Conservation (phyloP, 345 rosid genomes). For the Eucalyptus polyanthemos region DNA sequence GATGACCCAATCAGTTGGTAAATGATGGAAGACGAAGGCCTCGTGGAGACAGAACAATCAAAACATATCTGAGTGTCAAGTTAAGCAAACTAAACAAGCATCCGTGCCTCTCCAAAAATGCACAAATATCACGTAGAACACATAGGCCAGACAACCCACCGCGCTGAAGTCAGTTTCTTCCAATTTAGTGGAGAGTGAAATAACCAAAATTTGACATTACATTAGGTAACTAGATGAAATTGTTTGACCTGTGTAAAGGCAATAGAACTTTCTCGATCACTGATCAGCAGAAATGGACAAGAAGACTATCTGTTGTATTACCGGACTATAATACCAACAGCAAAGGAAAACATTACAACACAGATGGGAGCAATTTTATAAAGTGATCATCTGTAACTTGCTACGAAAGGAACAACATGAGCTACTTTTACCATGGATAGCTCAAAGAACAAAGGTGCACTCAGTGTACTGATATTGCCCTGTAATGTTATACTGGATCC, state of each 20-base stretch:
- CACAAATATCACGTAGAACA: not conserved
- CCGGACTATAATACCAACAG: not conserved
- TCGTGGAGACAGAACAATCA: not conserved
- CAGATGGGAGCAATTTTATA: not conserved
- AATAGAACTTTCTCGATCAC: not conserved
- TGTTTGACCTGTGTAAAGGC: not conserved
- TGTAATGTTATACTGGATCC: not conserved
- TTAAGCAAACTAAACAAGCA: not conserved
- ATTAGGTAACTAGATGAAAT: not conserved
- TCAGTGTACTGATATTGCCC: not conserved
- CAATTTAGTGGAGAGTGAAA: not conserved
- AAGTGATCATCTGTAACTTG: not conserved
- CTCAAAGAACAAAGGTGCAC: not conserved
- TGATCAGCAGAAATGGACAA: not conserved
- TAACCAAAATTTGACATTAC: not conserved
- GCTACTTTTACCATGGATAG: not conserved
- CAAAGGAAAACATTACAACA: not conserved
- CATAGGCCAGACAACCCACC: not conserved
- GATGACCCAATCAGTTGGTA: not conserved
- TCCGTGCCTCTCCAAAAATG: not conserved
- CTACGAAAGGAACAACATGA: not conserved
- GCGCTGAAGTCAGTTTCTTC: not conserved
- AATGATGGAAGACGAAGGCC: not conserved
- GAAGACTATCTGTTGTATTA: not conserved
- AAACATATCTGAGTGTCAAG: not conserved